Evolutionary conservation across 306 rosid species (phyloP), one percentile per base, ranked within the genome.

Genomic region (Acmispon strigosus): DNA sequence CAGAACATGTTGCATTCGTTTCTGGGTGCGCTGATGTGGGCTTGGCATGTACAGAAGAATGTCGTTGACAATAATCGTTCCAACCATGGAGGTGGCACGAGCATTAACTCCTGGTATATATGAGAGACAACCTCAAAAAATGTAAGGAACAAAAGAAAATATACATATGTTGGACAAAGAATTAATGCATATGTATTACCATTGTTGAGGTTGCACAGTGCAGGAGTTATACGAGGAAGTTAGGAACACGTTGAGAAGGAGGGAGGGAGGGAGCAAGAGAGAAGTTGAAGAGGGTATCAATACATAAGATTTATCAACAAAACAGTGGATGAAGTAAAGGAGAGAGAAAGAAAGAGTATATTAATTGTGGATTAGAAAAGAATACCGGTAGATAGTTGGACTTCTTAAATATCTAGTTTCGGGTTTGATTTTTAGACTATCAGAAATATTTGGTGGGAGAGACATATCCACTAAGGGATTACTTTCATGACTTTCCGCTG

Each of bases 1-100:
- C 96, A 89, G 32, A 55, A 89, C 87, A 87, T 76, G 84, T 89
- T 89, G 83, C 96, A 85, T 59, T 89, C 96, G 72, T 73, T 85
- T 69, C 86, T 81, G 9, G 86, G 73, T 4, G 78, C 42, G 27
- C 81, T 73, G 61, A 45, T 45, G 42, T 87, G 92, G 3, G 68
- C 2, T 34, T 76, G n/a, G 69, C 90, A 87, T 10, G 64, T 24
- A 1, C 76, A 45, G 85, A 87, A 87, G 83, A 87, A 85, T 65
- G 81, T 34, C 14, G 86, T 80, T 3, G 86, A 77, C 18, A 89
- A 34, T 8, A 89, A 69, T 5, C 50, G 55, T 50, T 87, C 92
- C 17, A 89, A 79, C 96, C 96, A 89, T 45, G 83, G 70, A 12
- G 82, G 81, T 8, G 85, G 87, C 49, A 76, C 82, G 78, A 64